phyloP scores from a whole-genome alignment of 2,329 filamentous ascomycete species.

The Macrophomina phaseolina region DNA sequence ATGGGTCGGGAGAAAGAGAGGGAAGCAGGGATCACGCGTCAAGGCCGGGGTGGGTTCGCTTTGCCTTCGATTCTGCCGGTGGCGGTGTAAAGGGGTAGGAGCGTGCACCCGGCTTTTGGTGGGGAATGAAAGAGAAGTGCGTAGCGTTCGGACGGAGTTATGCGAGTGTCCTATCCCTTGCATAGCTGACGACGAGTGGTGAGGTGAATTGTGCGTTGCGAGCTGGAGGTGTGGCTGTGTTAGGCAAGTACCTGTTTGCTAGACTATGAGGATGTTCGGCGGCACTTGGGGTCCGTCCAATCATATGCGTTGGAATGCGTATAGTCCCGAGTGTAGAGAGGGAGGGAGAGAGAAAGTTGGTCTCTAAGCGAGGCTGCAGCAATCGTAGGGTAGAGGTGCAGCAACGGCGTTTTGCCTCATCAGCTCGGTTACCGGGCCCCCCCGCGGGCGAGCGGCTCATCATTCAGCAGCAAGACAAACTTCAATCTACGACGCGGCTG shows the following conservation, averaged over 20 bases:
- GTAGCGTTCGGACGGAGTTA: neutral
- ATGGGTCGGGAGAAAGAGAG: neutral
- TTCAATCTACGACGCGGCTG: neutral
- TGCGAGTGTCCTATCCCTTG: neutral
- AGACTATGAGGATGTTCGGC: no score
- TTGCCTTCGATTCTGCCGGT: neutral
- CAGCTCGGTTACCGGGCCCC: neutral
- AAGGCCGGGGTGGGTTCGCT: neutral
- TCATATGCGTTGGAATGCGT: no score
- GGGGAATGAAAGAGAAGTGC: neutral
- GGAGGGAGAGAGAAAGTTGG: no score
- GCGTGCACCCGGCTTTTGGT: no score
- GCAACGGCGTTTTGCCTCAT: neutral
- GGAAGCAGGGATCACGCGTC: no score
- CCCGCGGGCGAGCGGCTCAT: neutral
- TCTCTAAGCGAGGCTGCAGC: neutral
- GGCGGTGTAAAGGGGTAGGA: neutral
- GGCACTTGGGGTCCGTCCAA: no score
- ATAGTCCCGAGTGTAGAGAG: no score
- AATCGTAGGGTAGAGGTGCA: neutral
- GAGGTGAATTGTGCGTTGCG: neutral
- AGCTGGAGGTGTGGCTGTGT: neutral
- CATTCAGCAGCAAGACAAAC: no score
- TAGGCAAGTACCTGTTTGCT: neutral
- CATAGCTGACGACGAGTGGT: no score